Percentiles rank a stretch among this genome's conserved stretches.
Evolutionary conservation across 2,329 filamentous ascomycete genomes (phyloP).

Genomic region (Diaporthe ilicicola): DNA sequence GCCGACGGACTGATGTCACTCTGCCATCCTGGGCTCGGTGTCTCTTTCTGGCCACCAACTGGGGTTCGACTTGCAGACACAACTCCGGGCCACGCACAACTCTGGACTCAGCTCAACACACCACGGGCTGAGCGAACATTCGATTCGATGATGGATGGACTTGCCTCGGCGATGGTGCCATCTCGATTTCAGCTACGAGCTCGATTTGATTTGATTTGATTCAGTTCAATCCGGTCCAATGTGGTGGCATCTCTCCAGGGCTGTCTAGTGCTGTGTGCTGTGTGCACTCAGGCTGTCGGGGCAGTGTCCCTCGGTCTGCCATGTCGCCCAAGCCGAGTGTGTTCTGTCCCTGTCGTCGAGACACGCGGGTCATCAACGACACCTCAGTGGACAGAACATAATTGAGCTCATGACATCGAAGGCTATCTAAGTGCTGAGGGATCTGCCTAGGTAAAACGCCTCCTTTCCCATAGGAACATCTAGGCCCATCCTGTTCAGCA

Average conservation of each 20-base stretch:
- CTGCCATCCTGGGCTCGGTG: background rate
- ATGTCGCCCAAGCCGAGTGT: background rate
- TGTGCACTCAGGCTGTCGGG: no score
- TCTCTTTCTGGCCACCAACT: background rate
- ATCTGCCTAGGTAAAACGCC: background rate
- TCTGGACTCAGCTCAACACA: background rate
- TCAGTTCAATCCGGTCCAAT: background rate
- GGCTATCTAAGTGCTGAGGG: background rate
- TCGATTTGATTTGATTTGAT: no score
- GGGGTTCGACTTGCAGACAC: no score
- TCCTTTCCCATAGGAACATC: background rate
- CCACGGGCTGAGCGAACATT: background rate
- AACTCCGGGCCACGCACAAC: background rate
- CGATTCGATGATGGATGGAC: background rate
- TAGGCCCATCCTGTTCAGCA: background rate
- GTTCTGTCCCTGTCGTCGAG: background rate
- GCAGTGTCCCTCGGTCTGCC: no score
- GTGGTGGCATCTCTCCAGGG: background rate
- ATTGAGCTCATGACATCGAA: background rate
- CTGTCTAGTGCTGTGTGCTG: background rate
- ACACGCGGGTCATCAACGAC: conserved; percentile 1
- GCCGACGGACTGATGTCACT: conserved; percentile 15
- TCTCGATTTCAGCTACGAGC: background rate
- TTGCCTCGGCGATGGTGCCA: background rate
- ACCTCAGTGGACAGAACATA: background rate